A percentile compares a stretch with the other conserved stretches of the same genome.
These are phyloP conservation scores for Coemansia sp. DNA, from an alignment of 192 early-diverging fungal genomes.

Conservation along the genomic window DNA sequence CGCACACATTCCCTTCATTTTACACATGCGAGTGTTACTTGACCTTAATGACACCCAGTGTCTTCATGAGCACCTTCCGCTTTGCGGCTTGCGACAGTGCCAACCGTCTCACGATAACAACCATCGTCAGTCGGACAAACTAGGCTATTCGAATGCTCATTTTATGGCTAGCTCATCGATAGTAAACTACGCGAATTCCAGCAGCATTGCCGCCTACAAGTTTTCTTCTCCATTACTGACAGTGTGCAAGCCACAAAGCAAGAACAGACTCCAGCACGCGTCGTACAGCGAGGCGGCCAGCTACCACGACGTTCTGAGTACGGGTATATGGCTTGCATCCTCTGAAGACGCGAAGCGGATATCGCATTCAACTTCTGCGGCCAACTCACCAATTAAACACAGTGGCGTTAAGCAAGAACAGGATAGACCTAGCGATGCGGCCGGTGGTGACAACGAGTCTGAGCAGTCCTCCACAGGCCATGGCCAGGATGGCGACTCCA, in stretches of 20 bases:
- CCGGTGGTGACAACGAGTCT: not conserved
- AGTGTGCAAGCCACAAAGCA: not conserved
- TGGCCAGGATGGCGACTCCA: not conserved
- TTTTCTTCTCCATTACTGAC: not conserved
- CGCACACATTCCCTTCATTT: not conserved
- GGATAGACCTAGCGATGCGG: not conserved
- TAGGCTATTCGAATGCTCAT: not conserved
- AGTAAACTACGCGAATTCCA: not conserved
- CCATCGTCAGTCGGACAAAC: not conserved
- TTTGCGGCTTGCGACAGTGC: not conserved
- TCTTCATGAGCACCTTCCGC: not conserved
- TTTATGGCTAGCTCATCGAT: not conserved
- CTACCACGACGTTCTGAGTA: conserved; percentile 5
- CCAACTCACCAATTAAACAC: not conserved
- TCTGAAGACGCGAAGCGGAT: not conserved
- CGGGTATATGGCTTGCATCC: not conserved
- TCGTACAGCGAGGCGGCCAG: not conserved
- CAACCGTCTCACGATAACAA: not conserved
- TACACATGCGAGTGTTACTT: not conserved
- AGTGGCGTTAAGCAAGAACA: not conserved
- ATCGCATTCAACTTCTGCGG: not conserved
- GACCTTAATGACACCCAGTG: not conserved
- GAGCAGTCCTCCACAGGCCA: not conserved
- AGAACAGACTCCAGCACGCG: not conserved
- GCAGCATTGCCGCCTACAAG: not conserved